Base-by-base conservation (phyloP, 495 filamentous ascomycete species). In the Hypomontagnella submonticulosa region DNA sequence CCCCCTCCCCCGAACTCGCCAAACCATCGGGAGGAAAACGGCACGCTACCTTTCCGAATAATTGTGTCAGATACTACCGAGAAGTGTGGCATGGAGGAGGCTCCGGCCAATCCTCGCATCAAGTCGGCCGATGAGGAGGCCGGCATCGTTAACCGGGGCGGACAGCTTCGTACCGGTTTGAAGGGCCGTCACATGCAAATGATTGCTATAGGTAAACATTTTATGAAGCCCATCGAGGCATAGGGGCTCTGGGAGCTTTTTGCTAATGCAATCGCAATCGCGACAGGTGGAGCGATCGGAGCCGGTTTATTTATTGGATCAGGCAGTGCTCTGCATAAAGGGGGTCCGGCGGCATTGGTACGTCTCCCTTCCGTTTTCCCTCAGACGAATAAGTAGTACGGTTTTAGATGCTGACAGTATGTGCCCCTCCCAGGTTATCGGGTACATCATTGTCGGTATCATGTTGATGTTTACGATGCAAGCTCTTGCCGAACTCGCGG, bases 131-230 rank as follows among this genome's bases (percentile, higher is more conserved):
- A 76, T 57, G 75, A 74, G 50, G 75, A 75, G 54, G 66, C 68
- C 50, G 75, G 72, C 19, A 57, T 73, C 13, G 65, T 70, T 47
- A 55, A 59, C 66, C 53, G 67, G 11, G 36, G 47, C 47, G 59
- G 49, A 1, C 63, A 67, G 53, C 69, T 79, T 49, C 69, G 71
- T 44, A 70, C 69, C 32, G 72, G 71, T 27, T 58, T 79, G n/a
- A 63, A 54, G 47, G 74, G 77, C 41, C 81, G 88, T 27, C 89
- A 92, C 66, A 85, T 90, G 82, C 88, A 91, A 59, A 90, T 92
- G 85, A 90, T 91, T 74, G 89, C 89, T 48, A 88, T 92, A 66
- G 88, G 87, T 84, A 70, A 57, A 74, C 13, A 15, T 15, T n/a
- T 40, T 27, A 2, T 33, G 71, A 50, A 63, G 42, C 11, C 11